Evolutionary conservation across 2,329 filamentous ascomycete genomes (phyloP).

Genomic region (Aspergillus japonicus): DNA sequence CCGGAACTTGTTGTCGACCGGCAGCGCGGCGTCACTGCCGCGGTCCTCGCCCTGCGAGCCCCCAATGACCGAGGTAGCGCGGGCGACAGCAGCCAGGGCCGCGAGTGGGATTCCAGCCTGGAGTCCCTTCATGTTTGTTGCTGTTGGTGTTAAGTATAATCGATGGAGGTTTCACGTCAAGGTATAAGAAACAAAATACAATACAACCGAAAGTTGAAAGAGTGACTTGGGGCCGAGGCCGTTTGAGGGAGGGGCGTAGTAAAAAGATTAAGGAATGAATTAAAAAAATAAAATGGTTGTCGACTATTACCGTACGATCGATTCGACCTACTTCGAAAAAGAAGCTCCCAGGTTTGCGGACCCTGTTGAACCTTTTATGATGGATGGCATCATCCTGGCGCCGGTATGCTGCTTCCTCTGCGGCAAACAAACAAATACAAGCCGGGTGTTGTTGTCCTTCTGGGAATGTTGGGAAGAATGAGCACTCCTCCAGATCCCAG

Average conservation of each 20-base stretch:
- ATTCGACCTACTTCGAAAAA: background rate
- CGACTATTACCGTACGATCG: no score
- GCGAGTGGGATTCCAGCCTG: constrained; percentile 37
- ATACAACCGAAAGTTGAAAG: constrained; percentile 9
- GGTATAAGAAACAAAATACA: constrained; percentile 3
- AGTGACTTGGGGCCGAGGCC: constrained; percentile 13
- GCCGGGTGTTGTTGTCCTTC: constrained; percentile 1
- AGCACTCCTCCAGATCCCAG: background rate
- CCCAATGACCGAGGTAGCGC: constrained; percentile 21
- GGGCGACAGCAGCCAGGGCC: constrained; percentile 33
- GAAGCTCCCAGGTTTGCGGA: constrained; percentile 1
- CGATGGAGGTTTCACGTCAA: background rate
- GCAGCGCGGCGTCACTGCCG: constrained; percentile 4
- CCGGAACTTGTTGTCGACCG: background rate
- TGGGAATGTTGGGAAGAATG: constrained; percentile 22
- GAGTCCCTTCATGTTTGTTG: constrained; percentile 36
- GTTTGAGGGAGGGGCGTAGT: constrained; percentile 4
- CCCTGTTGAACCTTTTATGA: constrained; percentile 19
- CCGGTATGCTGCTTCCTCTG: constrained; percentile 11
- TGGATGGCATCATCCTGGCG: background rate
- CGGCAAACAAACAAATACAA: constrained; percentile 14
- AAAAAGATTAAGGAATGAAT: constrained; percentile 10
- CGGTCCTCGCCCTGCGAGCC: constrained; percentile 7
- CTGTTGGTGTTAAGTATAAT: background rate
- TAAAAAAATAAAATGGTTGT: no score